phyloP scores from a whole-genome alignment of 352 stramenopile genomes.

The Globisporangium cystogenes region DNA sequence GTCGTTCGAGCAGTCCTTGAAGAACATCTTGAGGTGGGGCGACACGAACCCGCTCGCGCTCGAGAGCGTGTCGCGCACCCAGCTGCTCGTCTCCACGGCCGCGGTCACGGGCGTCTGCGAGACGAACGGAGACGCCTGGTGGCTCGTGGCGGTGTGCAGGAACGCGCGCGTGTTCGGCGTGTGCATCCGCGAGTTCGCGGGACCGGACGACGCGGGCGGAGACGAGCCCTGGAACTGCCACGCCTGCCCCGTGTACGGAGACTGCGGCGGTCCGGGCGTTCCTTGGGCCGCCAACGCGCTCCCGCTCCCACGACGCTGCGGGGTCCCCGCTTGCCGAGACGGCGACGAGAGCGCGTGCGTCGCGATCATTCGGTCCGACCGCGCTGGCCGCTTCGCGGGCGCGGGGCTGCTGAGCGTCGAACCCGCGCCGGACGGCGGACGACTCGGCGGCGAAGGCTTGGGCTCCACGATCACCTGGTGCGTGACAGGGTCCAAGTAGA shows the following conservation, averaged over 20 bases:
- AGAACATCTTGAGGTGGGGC: conserved; percentile 47
- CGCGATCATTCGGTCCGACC: conserved; percentile 10
- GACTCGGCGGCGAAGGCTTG: conserved; percentile 3
- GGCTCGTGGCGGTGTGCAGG: conserved; percentile 17
- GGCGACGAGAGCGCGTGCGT: conserved; percentile 26
- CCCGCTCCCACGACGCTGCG: conserved; percentile 22
- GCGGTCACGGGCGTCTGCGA: conserved; percentile 71
- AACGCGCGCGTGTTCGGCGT: conserved; percentile 25
- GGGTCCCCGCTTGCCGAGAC: conserved; percentile 27
- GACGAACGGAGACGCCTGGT: conserved; percentile 34
- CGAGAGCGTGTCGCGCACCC: conserved; percentile 60
- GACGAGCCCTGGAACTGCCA: conserved; percentile 75
- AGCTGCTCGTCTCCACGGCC: conserved; percentile 79
- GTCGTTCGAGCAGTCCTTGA: conserved; percentile 48
- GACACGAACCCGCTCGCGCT: conserved; percentile 25
- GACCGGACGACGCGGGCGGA: conserved; percentile 20
- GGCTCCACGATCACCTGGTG: conserved; percentile 32
- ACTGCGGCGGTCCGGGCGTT: conserved; percentile 18
- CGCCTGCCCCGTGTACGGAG: conserved; percentile 41
- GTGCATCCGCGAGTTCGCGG: conserved; percentile 17
- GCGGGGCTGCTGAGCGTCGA: conserved; percentile 9
- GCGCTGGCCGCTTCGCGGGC: conserved; percentile 7
- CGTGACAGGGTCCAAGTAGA: conserved; percentile 34
- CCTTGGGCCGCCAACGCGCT: conserved; percentile 1
- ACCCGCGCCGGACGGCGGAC: conserved; percentile 4